Evolutionary conservation across 495 filamentous ascomycete species (phyloP).

Genomic region (Tuber magnatum): DNA sequence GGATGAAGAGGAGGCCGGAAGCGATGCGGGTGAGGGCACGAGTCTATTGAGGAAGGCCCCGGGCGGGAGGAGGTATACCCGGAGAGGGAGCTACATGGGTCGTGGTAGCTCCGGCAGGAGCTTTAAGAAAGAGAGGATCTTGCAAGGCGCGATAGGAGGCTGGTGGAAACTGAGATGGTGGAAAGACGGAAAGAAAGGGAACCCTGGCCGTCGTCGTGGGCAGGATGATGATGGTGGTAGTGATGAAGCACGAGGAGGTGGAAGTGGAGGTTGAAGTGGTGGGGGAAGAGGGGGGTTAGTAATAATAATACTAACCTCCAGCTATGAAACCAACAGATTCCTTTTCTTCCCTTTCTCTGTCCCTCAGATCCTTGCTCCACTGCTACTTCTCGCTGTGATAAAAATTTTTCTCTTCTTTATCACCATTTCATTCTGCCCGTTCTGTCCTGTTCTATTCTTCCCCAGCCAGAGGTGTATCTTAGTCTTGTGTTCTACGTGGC

Average conservation of each 20-base stretch:
- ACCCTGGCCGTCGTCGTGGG: background rate
- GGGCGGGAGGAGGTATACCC: conserved; percentile 31
- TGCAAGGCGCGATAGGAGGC: conserved; percentile 40
- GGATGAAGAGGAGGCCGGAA: conserved; percentile 11
- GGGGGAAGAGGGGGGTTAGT: background rate
- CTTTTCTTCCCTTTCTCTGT: background rate
- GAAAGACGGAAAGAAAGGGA: conserved; percentile 21
- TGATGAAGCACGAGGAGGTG: background rate
- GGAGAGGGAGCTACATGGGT: conserved; percentile 20
- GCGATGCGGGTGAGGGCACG: conserved; percentile 21
- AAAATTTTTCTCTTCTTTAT: background rate
- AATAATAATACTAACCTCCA: background rate
- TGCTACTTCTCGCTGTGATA: background rate
- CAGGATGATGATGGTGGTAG: background rate
- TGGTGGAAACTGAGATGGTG: conserved; percentile 46
- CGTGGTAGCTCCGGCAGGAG: conserved; percentile 10
- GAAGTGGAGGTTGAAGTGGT: background rate
- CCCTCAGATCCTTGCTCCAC: background rate
- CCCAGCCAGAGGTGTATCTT: background rate
- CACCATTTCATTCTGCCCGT: background rate
- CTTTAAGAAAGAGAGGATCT: conserved; percentile 7
- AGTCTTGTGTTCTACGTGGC: background rate
- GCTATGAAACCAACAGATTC: background rate
- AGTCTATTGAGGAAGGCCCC: conserved; percentile 16
- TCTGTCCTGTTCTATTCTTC: background rate